phyloP scores from a whole-genome alignment of 2,329 filamentous ascomycete genomes.

The Fusarium sororula region DNA sequence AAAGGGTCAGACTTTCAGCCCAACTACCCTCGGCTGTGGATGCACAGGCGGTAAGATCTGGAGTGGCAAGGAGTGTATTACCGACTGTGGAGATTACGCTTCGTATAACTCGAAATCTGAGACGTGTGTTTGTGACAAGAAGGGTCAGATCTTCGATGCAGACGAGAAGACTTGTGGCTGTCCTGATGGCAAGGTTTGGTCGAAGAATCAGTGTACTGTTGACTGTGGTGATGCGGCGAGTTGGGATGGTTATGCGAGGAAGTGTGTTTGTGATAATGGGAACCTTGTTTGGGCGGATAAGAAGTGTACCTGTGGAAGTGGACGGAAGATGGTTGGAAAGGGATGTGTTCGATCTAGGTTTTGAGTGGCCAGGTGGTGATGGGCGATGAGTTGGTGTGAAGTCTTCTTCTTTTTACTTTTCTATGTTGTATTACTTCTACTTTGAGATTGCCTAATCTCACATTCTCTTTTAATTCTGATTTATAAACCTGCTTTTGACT shows the following conservation, averaged over 20 bases:
- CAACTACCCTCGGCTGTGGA: neutral
- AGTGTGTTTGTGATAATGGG: neutral
- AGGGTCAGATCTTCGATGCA: neutral
- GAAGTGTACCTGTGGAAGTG: neutral
- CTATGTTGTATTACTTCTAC: neutral
- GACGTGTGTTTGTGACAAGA: neutral
- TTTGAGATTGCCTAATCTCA: fast-evolving
- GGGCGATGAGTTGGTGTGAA: no score
- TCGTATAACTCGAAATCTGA: neutral
- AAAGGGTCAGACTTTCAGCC: neutral
- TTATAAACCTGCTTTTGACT: neutral
- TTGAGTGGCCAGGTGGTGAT: neutral
- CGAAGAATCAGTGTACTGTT: neutral
- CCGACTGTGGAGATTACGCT: neutral
- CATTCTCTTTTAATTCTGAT: neutral
- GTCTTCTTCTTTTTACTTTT: neutral
- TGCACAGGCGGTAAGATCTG: neutral
- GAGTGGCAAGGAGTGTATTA: neutral
- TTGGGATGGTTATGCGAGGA: neutral
- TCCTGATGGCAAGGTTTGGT: neutral
- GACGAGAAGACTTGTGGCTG: neutral
- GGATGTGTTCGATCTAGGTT: neutral
- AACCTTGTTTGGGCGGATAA: neutral
- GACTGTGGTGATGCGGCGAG: neutral
- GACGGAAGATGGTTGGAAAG: neutral